Evolutionary conservation across 2,329 filamentous ascomycete species (phyloP).

Genomic region (Neopestalotiopsis sp.): DNA sequence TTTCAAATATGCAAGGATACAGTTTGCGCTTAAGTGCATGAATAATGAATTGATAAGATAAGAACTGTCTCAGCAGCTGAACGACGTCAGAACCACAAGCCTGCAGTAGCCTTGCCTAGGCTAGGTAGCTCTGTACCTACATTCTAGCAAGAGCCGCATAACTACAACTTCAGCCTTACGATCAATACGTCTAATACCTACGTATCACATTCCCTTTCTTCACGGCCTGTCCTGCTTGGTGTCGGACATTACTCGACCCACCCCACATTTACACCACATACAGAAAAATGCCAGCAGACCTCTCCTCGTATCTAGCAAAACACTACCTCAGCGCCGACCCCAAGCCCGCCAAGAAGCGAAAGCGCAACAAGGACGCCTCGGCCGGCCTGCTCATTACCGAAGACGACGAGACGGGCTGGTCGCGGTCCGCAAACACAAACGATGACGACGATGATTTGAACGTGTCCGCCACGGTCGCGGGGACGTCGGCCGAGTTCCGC

Average conservation of each 20-base stretch:
- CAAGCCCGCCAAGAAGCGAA: conserved; percentile 66
- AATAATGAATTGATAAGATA: background rate
- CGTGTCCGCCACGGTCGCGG: conserved; percentile 51
- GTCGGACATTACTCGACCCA: background rate
- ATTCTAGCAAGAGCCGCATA: background rate
- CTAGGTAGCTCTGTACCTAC: background rate
- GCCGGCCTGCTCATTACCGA: conserved; percentile 67
- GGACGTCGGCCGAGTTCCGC: conserved; percentile 67
- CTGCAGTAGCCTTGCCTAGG: background rate
- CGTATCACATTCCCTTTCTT: background rate
- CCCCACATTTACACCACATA: background rate
- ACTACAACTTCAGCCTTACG: background rate
- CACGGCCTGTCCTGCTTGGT: background rate
- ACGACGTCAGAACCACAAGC: conserved; percentile 6
- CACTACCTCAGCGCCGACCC: conserved; percentile 77
- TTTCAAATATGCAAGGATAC: background rate
- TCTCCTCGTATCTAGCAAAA: conserved; percentile 86
- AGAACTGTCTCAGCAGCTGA: background rate
- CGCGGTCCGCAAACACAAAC: conserved; percentile 49
- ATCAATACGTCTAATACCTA: background rate
- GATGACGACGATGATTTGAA: conserved; percentile 62
- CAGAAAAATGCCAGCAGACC: conserved; percentile 58
- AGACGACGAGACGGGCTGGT: conserved; percentile 64
- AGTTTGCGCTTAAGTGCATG: background rate
- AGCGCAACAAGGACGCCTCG: conserved; percentile 46